Evolutionary conservation across 768 basidiomycete genomes (phyloP).

Genomic region (Hydnomerulius pinastri): DNA sequence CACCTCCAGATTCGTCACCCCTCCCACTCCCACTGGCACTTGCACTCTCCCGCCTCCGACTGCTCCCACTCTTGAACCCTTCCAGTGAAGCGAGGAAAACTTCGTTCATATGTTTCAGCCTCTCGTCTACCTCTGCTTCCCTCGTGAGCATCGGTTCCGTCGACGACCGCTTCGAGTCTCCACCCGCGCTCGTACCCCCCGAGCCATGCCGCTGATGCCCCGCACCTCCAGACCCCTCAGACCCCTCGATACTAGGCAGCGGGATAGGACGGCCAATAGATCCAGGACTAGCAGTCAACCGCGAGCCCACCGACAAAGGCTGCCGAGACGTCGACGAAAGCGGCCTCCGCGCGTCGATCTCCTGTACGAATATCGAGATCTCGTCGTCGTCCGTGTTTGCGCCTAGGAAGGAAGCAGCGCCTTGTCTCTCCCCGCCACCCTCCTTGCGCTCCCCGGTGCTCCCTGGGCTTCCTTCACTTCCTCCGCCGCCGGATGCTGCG

Average conservation of each 20-base stretch:
- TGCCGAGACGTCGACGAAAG: constrained; percentile 35
- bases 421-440: constrained; percentile 20
- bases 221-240: constrained; percentile 10
- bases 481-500: constrained; percentile 41
- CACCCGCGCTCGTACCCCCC: constrained; percentile 19
- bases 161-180: constrained; percentile 24
- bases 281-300: constrained; percentile 8
- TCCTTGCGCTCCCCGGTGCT: constrained; percentile 24
- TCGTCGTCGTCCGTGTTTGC: constrained; percentile 70
- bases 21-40: constrained; percentile 14
- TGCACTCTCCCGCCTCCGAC: constrained; percentile 27
- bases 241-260: background rate
- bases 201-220: constrained; percentile 19
- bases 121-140: constrained; percentile 65
- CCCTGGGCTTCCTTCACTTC: constrained; percentile 37
- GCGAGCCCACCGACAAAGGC: constrained; percentile 4
- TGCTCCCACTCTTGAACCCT: constrained; percentile 47
- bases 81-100: constrained; percentile 65
- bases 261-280: constrained; percentile 1
- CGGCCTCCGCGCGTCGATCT: constrained; percentile 72
- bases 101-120: constrained; percentile 66
- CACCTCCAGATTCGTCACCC: constrained; percentile 6
- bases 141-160: constrained; percentile 63
- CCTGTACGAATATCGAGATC: constrained; percentile 75
- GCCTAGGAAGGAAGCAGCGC: constrained; percentile 44